Evolutionary conservation across 169 alveolate species (phyloP).

Genomic region (Amoebophrya sp.): DNA sequence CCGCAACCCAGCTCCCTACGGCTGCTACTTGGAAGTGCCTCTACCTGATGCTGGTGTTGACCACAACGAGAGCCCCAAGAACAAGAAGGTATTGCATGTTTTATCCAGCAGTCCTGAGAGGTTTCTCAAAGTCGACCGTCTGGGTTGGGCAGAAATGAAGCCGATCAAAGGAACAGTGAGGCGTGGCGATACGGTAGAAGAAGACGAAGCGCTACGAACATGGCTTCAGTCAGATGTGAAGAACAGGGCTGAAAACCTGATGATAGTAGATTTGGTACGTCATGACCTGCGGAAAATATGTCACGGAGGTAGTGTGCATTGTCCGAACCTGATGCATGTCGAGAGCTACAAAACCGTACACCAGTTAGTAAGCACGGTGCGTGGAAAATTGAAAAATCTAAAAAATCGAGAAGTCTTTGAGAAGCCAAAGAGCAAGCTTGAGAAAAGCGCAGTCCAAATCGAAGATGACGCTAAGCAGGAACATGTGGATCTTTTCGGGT

Average conservation of each 20-base stretch:
- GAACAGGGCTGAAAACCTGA: slow-evolving; percentile 41
- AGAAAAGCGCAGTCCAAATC: slow-evolving; percentile 34
- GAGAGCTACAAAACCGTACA: slow-evolving; percentile 46
- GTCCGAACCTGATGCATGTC: slow-evolving; percentile 44
- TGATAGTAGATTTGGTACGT: slow-evolving; percentile 48
- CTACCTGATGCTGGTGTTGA: no score
- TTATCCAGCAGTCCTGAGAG: slow-evolving; percentile 48
- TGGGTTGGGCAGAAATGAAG: slow-evolving; percentile 42
- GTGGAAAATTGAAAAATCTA: no score
- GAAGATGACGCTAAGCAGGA: no score
- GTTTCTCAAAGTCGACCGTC: slow-evolving; percentile 40
- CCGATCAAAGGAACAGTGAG: slow-evolving; percentile 51
- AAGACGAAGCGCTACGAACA: slow-evolving; percentile 34
- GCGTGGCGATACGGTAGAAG: slow-evolving; percentile 47
- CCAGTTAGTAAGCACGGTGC: slow-evolving; percentile 49
- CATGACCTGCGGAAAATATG: slow-evolving; percentile 48
- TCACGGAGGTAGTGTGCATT: slow-evolving; percentile 38
- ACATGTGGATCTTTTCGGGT: no score
- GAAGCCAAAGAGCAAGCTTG: slow-evolving; percentile 28
- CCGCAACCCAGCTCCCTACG: not conserved
- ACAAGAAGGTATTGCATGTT: not conserved
- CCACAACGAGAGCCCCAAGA: no score
- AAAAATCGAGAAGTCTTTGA: no score
- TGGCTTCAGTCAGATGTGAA: not conserved
- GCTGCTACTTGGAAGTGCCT: not conserved